These are phyloP conservation scores for Tolypocladium inflatum DNA, from an alignment of 2,329 filamentous ascomycete species.

Conservation along the genomic window DNA sequence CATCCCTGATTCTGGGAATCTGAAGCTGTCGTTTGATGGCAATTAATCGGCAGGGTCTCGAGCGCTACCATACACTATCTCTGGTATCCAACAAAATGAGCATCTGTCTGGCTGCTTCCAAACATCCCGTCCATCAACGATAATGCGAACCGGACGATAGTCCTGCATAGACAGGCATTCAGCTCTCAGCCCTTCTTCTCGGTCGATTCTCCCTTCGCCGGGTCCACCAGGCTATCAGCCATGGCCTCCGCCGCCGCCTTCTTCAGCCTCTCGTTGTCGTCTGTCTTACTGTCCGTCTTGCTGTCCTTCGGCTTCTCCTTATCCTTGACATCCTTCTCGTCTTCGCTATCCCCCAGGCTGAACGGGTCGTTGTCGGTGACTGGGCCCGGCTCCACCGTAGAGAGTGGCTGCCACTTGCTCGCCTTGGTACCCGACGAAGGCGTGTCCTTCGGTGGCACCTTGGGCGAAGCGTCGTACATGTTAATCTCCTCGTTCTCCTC, in stretches of 20 bases:
- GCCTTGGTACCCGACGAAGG: conserved; percentile 47
- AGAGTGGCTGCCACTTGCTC: conserved; percentile 97
- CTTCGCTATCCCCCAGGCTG: conserved; percentile 89
- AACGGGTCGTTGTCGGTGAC: conserved; percentile 91
- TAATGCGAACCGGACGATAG: no score
- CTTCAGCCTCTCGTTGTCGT: conserved; percentile 54
- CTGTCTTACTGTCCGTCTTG: conserved; percentile 40
- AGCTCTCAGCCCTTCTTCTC: conserved; percentile 23
- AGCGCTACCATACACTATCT: not conserved
- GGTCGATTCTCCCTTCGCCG: conserved; percentile 19
- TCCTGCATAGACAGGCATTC: no score
- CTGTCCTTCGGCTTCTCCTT: conserved; percentile 43
- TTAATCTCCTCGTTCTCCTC: conserved; percentile 68
- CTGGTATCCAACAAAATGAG: not conserved
- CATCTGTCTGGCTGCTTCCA: not conserved
- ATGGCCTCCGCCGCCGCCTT: conserved; percentile 55
- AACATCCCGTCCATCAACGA: not conserved
- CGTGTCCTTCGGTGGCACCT: conserved; percentile 41
- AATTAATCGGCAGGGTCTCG: not conserved
- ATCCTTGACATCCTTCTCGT: conserved; percentile 56
- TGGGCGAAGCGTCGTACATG: conserved; percentile 60
- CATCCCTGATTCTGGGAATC: not conserved
- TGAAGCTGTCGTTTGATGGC: not conserved
- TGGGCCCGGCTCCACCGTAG: conserved; percentile 69
- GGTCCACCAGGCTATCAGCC: conserved; percentile 43